These are phyloP conservation scores for Lecanicillium sp. DNA, from an alignment of 2,329 filamentous ascomycete genomes.

Conservation along the genomic window DNA sequence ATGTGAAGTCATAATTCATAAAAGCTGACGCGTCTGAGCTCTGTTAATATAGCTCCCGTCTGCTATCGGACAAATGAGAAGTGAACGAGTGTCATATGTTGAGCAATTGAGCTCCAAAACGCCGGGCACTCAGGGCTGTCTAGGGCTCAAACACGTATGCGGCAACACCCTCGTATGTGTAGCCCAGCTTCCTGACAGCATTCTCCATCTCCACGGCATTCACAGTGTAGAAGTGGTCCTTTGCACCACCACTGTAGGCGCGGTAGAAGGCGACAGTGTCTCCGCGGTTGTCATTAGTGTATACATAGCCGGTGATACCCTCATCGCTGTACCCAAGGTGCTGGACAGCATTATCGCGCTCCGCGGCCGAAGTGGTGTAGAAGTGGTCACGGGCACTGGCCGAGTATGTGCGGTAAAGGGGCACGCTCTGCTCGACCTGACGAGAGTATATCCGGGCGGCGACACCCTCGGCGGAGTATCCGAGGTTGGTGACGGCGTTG, in stretches of 20 bases:
- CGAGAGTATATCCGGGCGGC: not conserved
- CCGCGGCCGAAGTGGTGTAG: slow-evolving; percentile 11
- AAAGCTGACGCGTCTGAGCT: not conserved
- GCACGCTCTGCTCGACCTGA: not conserved
- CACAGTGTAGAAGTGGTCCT: slow-evolving; percentile 10
- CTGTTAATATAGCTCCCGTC: no score
- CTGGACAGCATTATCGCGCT: slow-evolving; percentile 11
- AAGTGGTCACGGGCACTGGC: slow-evolving; percentile 7
- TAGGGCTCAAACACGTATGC: not conserved
- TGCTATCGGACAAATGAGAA: no score
- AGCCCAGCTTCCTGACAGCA: slow-evolving; percentile 5
- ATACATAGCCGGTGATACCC: slow-evolving; percentile 9
- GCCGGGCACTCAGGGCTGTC: no score
- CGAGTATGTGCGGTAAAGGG: slow-evolving; percentile 8
- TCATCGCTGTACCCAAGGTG: slow-evolving; percentile 10
- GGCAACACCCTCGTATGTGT: slow-evolving; percentile 8
- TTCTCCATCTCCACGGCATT: slow-evolving; percentile 7
- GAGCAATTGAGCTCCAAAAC: no score
- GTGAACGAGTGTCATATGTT: no score
- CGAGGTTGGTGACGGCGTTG: slow-evolving; percentile 9
- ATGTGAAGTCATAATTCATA: not conserved
- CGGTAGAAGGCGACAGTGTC: slow-evolving; percentile 4
- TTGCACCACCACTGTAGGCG: not conserved
- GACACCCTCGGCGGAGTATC: slow-evolving; percentile 8
- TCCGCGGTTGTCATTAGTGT: not conserved